Conservation (phyloP, 1,139 yeast genomes). For the Casaregolazyma suthepensis region DNA sequence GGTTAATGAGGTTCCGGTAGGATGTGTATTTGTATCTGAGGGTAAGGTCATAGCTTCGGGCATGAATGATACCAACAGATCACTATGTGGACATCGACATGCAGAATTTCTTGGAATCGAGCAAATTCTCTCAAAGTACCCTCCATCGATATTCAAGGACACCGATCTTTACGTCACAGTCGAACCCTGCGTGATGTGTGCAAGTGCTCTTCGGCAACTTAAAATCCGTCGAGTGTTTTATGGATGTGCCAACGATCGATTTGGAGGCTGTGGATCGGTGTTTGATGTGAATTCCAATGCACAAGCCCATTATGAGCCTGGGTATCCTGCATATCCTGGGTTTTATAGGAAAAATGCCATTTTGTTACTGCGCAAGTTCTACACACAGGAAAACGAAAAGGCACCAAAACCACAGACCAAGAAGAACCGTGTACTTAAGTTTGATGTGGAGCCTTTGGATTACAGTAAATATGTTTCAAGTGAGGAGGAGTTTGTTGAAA, state of each 20-base stretch:
- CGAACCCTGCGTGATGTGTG: slow-evolving; percentile 99
- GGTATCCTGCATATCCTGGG: slow-evolving; percentile 68
- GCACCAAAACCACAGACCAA: slow-evolving; percentile 81
- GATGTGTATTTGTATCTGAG: slow-evolving; percentile 55
- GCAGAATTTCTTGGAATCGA: slow-evolving; percentile 87
- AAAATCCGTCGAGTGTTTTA: slow-evolving; percentile 68
- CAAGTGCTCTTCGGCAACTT: slow-evolving; percentile 79
- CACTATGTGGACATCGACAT: slow-evolving; percentile 74
- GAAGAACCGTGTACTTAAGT: slow-evolving; percentile 67
- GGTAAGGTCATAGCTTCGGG: slow-evolving; percentile 65
- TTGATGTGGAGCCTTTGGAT: slow-evolving; percentile 53
- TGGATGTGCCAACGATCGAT: slow-evolving; percentile 92
- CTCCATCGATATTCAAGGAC: slow-evolving; percentile 40
- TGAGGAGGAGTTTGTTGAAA: slow-evolving; percentile 39
- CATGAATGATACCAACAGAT: slow-evolving; percentile 81
- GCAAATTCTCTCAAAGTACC: slow-evolving; percentile 36
- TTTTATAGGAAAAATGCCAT: slow-evolving; percentile 76
- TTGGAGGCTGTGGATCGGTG: slow-evolving; percentile 95
- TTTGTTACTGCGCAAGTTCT: slow-evolving; percentile 70
- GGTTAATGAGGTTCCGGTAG: slow-evolving; percentile 65
- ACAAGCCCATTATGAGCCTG: slow-evolving; percentile 29
- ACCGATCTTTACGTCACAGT: slow-evolving; percentile 82
- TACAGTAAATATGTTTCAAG: slow-evolving; percentile 43
- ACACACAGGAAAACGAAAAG: slow-evolving; percentile 72
- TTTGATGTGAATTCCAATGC: slow-evolving; percentile 52